Percentiles rank a stretch among this genome's conserved stretches.
These are phyloP conservation scores for Nakazawaea anatomiae DNA, from an alignment of 805 yeast genomes.

Conservation along the genomic window DNA sequence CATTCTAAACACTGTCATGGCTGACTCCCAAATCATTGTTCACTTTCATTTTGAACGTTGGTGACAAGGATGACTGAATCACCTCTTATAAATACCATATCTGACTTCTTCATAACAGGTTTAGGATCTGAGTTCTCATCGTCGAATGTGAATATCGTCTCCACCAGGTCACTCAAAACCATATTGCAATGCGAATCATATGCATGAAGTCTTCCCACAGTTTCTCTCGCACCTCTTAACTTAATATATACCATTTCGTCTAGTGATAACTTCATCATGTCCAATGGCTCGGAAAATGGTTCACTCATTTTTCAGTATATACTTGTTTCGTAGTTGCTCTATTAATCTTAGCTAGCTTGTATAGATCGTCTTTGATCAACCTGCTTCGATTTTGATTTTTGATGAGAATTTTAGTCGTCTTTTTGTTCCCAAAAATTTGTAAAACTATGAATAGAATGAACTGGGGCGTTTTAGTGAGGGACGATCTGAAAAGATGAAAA, in stretches of 20 bases:
- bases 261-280: slow-evolving; percentile 74
- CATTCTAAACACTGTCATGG: too few species aligned
- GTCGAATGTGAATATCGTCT: slow-evolving; percentile 60
- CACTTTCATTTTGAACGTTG: slow-evolving; percentile 3
- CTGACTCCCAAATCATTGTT: background rate
- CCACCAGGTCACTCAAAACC: slow-evolving; percentile 89
- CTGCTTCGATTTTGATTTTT: too few species aligned
- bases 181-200: slow-evolving; percentile 96
- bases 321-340: background rate
- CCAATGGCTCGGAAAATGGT: slow-evolving; percentile 68
- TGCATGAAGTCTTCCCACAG: slow-evolving; percentile 86
- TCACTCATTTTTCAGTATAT: slow-evolving; percentile 2
- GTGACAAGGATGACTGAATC: slow-evolving; percentile 85
- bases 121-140: slow-evolving; percentile 39
- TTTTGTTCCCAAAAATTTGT: too few species aligned
- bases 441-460: too few species aligned
- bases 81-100: slow-evolving; percentile 96
- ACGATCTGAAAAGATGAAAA: background rate
- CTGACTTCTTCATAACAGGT: slow-evolving; percentile 53
- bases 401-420: too few species aligned
- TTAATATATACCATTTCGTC: slow-evolving; percentile 87
- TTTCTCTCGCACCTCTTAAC: slow-evolving; percentile 89
- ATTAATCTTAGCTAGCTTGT: too few species aligned
- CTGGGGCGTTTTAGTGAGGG: background rate
- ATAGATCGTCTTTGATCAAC: too few species aligned